Evolutionary conservation across 2,329 filamentous ascomycete species (phyloP), one percentile per base, ranked within the genome.

Genomic region (Lojkania enalia): DNA sequence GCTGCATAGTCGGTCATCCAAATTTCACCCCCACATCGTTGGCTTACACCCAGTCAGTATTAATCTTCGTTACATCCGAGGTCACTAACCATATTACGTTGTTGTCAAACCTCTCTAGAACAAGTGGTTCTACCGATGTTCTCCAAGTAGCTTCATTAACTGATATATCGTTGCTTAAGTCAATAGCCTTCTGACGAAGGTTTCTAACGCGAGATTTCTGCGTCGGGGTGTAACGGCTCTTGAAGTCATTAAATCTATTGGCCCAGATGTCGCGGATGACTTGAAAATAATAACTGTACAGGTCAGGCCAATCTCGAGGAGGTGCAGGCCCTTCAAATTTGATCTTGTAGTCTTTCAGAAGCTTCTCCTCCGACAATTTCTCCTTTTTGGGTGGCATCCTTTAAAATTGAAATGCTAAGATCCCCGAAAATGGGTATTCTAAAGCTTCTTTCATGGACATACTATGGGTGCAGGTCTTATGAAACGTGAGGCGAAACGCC

Each of bases 81-180:
- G 7, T 7, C 11, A 40, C 43, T 15, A 2, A 46, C 43, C 43
- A 46, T 19, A 46, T 36, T 5, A 31, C 16, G 6, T 36, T 13
- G 6, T 31, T 23, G 20, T 36, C 16, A 27, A 50, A 50, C 36
- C 35, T 42, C 20, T 39, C 21, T 12, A 46, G 21, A 16, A 50
- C 36, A 19, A 25, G 4, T 5, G 15, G 11, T 20, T 13, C 12
- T 21, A 41, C 44, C 29, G 35, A 20, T 2, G 41, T 32, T 40
- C 49, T 33, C 49, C 49, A 52, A n/a, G 45, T 46, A 15, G 39
- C 4, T 18, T 52, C 49, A 18, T 52, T 52, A 4, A 35, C 14
- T 12, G 35, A 30, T 1, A 16, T 18, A 20, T 42, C 41, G 7
- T 48, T 20, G 18, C 25, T 35, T n/a, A 51, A 33, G 20, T 21